Base-by-base conservation (phyloP, 2,329 filamentous ascomycete species). In the Xylaria sp. region DNA sequence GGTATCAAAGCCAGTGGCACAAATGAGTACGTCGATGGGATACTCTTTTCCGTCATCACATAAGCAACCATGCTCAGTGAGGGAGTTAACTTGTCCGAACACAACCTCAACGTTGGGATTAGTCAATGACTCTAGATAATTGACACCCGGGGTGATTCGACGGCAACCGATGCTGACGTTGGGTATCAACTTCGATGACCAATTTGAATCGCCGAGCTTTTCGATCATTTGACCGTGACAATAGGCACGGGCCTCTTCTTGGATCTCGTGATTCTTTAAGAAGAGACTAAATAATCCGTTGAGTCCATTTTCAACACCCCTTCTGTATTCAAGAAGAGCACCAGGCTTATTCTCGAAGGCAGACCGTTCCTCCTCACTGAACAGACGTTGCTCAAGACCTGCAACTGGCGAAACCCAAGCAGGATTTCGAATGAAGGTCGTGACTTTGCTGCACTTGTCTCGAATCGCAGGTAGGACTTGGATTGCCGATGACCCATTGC, bases 281-380 rank as follows among this genome's bases (percentile, higher is more conserved):
- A 85, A 85, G 74, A 86, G 82, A 51, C 83, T 83, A 78, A 86
- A 87, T 5, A 83, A 79, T 51, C 81, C 80, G 66, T 86, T 87
- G 17, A 87, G 77, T 29, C 82, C 84, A 0, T 80, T 74, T 66
- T 86, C 84, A 7, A 86, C 75, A 20, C 77, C 77, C 66, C 82
- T 85, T 29, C 85, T 80, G 71, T 86, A 87, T 6, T 76, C 73
- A 0, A 87, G 76, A 70, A 89, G 89, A 17, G 77, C 81, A 11
- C 83, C 77, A 0, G 87, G 85, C 68, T 89, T 69, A 42, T 85
- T 80, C 64, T 86, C 86, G 0, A 83, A 80, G 1, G 68, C 67
- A 13, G 85, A 80, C 4, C 82, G 78, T 54, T 87, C 80, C 29
- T 86, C 83, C 15, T 82, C 71, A 2, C 50, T 64, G 76, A 72